Percentiles rank a stretch among this genome's conserved stretches.
phyloP scores from a whole-genome alignment of 2,329 filamentous ascomycete species.

The Thelonectria rubi region DNA sequence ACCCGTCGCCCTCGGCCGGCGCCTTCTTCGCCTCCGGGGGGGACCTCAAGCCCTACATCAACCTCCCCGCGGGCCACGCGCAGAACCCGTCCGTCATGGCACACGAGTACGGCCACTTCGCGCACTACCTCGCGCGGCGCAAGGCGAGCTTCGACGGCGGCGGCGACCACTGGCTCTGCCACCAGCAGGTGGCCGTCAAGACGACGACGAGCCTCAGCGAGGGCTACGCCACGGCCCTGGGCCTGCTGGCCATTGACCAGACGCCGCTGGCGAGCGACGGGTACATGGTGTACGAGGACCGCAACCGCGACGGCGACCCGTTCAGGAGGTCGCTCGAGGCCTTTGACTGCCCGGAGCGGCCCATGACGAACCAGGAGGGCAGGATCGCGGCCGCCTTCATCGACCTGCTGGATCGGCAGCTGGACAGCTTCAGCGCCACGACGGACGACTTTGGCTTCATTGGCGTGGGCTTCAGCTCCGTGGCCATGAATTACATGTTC shows the following conservation, averaged over 20 bases:
- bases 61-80: neutral
- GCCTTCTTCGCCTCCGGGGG: neutral
- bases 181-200: neutral
- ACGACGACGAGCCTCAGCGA: neutral
- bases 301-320: neutral
- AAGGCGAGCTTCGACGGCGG: constrained; percentile 1
- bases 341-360: neutral
- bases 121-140: constrained; percentile 2
- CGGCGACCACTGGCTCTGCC: neutral
- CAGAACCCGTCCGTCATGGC: constrained; percentile 6
- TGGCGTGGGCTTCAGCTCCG: neutral
- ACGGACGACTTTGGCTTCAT: neutral
- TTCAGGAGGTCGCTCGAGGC: neutral
- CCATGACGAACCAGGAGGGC: constrained; percentile 3
- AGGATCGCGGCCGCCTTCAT: neutral
- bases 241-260: constrained; percentile 5
- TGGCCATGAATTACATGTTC: neutral
- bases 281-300: neutral
- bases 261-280: neutral
- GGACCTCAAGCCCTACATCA: neutral
- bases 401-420: neutral
- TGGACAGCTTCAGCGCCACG: neutral
- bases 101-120: constrained; percentile 5
- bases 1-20: too few relatives aligned
- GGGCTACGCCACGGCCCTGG: constrained; percentile 7